Evolutionary conservation across 176 grass and related monocot species (phyloP).

Genomic region (Paspalum notatum): DNA sequence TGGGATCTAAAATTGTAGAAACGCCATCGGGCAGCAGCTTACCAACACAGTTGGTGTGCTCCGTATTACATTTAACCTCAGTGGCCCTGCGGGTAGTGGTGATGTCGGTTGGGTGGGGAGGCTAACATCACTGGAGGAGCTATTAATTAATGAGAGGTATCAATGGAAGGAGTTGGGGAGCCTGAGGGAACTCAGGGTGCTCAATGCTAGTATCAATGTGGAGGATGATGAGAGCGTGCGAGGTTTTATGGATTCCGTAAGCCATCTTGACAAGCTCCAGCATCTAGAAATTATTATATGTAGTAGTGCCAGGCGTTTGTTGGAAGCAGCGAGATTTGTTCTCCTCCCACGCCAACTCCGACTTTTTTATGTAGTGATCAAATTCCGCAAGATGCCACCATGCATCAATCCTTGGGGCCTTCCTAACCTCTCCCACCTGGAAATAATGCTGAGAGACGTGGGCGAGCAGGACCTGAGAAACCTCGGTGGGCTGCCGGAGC

Average conservation of each 20-base stretch:
- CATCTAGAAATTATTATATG: neutral
- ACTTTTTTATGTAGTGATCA: neutral
- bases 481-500: neutral
- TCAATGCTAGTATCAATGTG: neutral
- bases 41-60: neutral
- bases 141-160: neutral
- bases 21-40: fast-evolving
- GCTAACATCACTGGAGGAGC: neutral
- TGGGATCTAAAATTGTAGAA: neutral
- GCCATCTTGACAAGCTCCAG: neutral
- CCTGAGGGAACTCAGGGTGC: neutral
- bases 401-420: neutral
- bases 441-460: fast-evolving
- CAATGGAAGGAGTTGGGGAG: neutral
- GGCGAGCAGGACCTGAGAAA: neutral
- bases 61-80: fast-evolving
- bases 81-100: neutral
- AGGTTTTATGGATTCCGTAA: neutral
- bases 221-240: neutral
- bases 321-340: neutral
- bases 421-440: neutral
- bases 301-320: fast-evolving
- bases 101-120: neutral
- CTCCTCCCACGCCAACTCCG: neutral
- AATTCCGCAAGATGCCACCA: neutral